Conservation (phyloP, 495 filamentous ascomycete species). For the Annulohypoxylon bovei region DNA sequence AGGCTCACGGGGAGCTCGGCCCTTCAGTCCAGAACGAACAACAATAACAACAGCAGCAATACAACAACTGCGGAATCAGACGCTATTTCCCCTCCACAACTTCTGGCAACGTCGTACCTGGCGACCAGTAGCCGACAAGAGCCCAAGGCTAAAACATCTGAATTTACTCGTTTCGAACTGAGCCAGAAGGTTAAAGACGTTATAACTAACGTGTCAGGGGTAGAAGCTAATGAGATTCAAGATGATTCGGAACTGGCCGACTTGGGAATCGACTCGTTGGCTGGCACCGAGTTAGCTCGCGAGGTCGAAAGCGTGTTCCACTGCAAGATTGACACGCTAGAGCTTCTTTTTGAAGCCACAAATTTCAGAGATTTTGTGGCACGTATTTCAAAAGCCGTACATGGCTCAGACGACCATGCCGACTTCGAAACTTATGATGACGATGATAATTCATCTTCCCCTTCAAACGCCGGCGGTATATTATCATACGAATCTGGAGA, state of each 20-base stretch:
- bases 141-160: background rate
- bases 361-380: slow-evolving; percentile 12
- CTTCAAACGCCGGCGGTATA: background rate
- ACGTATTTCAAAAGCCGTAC: background rate
- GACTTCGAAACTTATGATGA: background rate
- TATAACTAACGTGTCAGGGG: slow-evolving; percentile 52
- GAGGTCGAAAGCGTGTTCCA: slow-evolving; percentile 60
- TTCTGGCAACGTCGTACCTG: background rate
- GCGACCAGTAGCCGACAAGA: background rate
- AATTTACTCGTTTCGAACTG: slow-evolving; percentile 26
- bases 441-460: background rate
- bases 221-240: slow-evolving; percentile 55
- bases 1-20: background rate
- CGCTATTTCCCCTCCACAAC: background rate
- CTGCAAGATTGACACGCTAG: slow-evolving; percentile 20
- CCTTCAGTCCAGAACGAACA: background rate
- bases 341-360: slow-evolving; percentile 1
- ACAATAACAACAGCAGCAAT: background rate
- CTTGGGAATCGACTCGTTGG: slow-evolving; percentile 65
- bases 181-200: slow-evolving; percentile 33
- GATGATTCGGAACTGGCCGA: slow-evolving; percentile 54
- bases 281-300: slow-evolving; percentile 62
- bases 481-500: background rate
- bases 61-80: background rate
- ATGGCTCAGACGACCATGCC: background rate